Base-by-base conservation (phyloP, 179 eudicot genomes). In the Spinacia oleracea region DNA sequence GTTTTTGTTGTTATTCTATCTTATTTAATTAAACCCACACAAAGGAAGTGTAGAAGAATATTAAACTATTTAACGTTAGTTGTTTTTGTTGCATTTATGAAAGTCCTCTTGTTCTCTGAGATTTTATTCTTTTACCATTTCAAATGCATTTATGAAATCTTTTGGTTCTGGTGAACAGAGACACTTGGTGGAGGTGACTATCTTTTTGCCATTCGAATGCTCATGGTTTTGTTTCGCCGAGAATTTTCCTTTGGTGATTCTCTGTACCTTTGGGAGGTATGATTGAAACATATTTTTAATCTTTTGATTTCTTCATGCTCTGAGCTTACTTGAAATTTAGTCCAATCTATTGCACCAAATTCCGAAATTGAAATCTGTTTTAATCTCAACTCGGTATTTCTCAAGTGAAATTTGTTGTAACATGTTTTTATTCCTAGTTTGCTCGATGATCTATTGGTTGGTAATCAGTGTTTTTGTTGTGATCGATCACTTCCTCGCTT, bases 241-340 rank as follows among this genome's bases (percentile, higher is more conserved):
- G 99, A 96, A 74, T 96, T 96, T 83, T 92, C 99, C 59, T 96
- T 96, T 86, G 91, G 91, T 25, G 99, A 96, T 76, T 92, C 97
- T 53, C 85, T 96, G 74, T 94, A 96, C 86, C 98, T 96, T 62
- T 96, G 99, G 99, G 99, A 96, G 99, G 99, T 96, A 93, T 80
- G 80, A 25, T 16, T 55, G 77, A 18, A 62, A 67, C 59, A 29
- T 51, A 38, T 53, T 42, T 25, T 73, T 55, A 5, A 4, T n/a
- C 45, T 56, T 18, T 51, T 68, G 63, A 72, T 50, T 62, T 56
- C 55, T 45, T 35, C 35, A 31, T 66, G 46, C 21, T 35, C 43
- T 71, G 63, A 75, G 34, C 42, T 34, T 77, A 21, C n/a, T 16
- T 16, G 27, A 63, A 43, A 23, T 29, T 29, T 34, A 35, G 8